Percentiles rank a stretch among this genome's conserved stretches.
phyloP scores from a whole-genome alignment of 179 eudicot genomes.

The Beta macrorhiza region DNA sequence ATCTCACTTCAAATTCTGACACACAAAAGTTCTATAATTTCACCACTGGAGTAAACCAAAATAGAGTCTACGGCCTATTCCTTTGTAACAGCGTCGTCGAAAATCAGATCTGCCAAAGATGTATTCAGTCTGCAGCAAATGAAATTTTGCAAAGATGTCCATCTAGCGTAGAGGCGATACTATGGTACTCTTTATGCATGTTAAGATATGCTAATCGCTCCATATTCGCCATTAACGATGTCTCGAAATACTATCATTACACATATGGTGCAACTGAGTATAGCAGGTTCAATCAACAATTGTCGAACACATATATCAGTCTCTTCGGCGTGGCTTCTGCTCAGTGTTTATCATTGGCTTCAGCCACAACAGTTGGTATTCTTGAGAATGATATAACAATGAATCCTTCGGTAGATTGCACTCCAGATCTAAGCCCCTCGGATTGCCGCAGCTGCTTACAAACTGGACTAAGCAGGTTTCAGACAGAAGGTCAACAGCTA shows the following conservation, averaged over 20 bases:
- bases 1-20: slow-evolving; percentile 15
- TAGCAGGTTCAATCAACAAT: not conserved
- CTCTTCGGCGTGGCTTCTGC: slow-evolving; percentile 5
- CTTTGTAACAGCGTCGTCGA: slow-evolving; percentile 14
- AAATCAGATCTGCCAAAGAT: too few relatives aligned
- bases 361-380: not conserved
- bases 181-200: too few relatives aligned
- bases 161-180: too few relatives aligned
- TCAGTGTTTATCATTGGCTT: not conserved
- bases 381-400: not conserved
- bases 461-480: slow-evolving; percentile 6
- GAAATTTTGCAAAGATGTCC: too few relatives aligned
- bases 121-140: too few relatives aligned
- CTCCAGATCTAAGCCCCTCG: slow-evolving; percentile 10
- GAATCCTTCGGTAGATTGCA: not conserved
- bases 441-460: slow-evolving; percentile 16
- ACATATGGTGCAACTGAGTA: not conserved
- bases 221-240: not conserved
- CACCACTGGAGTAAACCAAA: not conserved
- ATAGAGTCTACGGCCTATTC: slow-evolving; percentile 24
- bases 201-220: too few relatives aligned
- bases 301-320: not conserved
- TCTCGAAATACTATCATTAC: not conserved
- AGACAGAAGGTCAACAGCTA: not conserved
- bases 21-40: not conserved